Conservation (phyloP, 2,329 filamentous ascomycete genomes). For the Pseudogymnoascus sp. region DNA sequence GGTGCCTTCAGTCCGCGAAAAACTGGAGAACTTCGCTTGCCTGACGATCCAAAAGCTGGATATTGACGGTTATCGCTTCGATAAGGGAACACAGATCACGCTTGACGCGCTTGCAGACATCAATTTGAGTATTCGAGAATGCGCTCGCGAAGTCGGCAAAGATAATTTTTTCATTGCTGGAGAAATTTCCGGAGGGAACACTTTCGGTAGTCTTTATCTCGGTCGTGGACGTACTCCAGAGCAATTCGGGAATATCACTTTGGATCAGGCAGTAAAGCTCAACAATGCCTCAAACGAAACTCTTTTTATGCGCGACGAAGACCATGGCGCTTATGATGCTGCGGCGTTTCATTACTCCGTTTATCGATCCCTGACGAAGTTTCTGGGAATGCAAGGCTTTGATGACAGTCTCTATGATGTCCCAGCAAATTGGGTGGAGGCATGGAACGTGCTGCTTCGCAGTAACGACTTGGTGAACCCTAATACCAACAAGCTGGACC, state of each 20-base stretch:
- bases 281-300: constrained; percentile 11
- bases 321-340: constrained; percentile 47
- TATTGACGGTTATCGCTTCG: constrained; percentile 58
- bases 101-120: constrained; percentile 54
- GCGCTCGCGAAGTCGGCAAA: constrained; percentile 48
- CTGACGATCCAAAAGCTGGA: constrained; percentile 54
- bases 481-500: constrained; percentile 53
- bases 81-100: constrained; percentile 58
- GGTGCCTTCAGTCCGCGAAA: constrained; percentile 47
- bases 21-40: constrained; percentile 53
- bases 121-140: constrained; percentile 47
- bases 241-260: constrained; percentile 29
- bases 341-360: constrained; percentile 57
- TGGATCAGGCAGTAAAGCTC: constrained; percentile 1
- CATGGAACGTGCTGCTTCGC: constrained; percentile 47
- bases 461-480: constrained; percentile 54
- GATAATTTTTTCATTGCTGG: constrained; percentile 57
- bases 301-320: constrained; percentile 38
- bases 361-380: constrained; percentile 55
- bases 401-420: constrained; percentile 31
- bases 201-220: constrained; percentile 51
- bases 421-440: constrained; percentile 42
- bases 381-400: constrained; percentile 47
- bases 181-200: constrained; percentile 56
- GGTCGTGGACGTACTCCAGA: constrained; percentile 52